A percentile compares a stretch with the other conserved stretches of the same genome.
Evolutionary conservation across 345 rosid genomes (phyloP).

Genomic region (Aurinia saxatilis): DNA sequence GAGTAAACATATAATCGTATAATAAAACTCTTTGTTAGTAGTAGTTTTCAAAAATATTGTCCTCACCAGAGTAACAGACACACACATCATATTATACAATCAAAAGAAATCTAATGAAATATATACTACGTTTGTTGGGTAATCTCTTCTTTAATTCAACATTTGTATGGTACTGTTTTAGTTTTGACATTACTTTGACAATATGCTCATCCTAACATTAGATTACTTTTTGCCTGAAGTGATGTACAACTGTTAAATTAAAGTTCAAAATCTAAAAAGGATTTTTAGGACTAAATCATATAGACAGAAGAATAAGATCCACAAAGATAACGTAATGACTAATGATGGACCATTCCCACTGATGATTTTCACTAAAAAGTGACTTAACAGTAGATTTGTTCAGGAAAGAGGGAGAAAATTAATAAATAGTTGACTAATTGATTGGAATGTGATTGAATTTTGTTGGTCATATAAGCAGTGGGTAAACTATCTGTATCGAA

Average conservation of each 20-base stretch:
- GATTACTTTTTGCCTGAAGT: slow-evolving; percentile 10
- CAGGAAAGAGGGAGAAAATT: background rate
- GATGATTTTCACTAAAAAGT: slow-evolving; percentile 10
- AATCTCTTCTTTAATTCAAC: background rate
- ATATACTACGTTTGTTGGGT: background rate
- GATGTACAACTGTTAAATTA: slow-evolving; percentile 14
- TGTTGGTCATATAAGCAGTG: slow-evolving; percentile 14
- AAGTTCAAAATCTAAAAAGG: no score
- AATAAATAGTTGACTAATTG: slow-evolving; percentile 19
- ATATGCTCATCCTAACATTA: background rate
- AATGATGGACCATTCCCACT: slow-evolving; percentile 6
- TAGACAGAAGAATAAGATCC: slow-evolving; percentile 12
- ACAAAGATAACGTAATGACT: slow-evolving; percentile 21
- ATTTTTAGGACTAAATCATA: no score
- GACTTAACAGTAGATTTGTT: background rate
- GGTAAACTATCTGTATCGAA: no score
- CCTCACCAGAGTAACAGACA: background rate
- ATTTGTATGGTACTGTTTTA: background rate
- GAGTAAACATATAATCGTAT: slow-evolving; percentile 1
- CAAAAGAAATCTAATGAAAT: background rate
- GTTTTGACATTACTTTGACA: background rate
- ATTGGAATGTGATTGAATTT: slow-evolving; percentile 25
- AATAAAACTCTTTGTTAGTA: slow-evolving; percentile 3
- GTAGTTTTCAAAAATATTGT: slow-evolving; percentile 2
- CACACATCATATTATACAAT: background rate